phyloP scores from a whole-genome alignment of 768 basidiomycete species.

The Omphalotus guepiniiformis region DNA sequence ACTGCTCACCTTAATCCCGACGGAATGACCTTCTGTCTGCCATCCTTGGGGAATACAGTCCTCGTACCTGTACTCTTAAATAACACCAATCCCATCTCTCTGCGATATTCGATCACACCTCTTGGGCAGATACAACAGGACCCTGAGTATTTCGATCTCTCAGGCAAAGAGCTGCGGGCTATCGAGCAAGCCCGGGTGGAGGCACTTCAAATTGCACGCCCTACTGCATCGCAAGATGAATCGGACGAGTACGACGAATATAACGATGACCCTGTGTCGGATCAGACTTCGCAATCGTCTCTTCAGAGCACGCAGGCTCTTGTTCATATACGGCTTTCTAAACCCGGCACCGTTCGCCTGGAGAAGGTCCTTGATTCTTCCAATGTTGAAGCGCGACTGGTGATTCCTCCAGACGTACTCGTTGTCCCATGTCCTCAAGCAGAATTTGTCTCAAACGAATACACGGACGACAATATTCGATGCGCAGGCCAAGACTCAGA shows the following conservation, averaged over 20 bases:
- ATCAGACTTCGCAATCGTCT: conserved; percentile 29
- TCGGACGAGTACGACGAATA: conserved; percentile 62
- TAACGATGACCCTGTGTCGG: conserved; percentile 50
- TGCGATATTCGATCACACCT: conserved; percentile 72
- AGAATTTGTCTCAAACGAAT: conserved; percentile 50
- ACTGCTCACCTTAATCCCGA: conserved; percentile 88
- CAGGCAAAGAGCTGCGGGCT: conserved; percentile 58
- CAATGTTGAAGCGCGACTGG: conserved; percentile 70
- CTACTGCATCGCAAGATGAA: conserved; percentile 29
- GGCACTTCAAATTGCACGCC: conserved; percentile 40
- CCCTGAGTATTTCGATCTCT: conserved; percentile 52
- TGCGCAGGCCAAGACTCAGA: conserved; percentile 67
- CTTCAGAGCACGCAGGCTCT: conserved; percentile 76
- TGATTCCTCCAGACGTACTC: conserved; percentile 55
- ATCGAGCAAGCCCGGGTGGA: conserved; percentile 61
- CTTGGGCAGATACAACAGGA: conserved; percentile 44
- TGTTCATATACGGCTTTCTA: conserved; percentile 64
- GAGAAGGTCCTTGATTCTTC: conserved; percentile 70
- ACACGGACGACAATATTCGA: conserved; percentile 41
- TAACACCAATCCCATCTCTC: conserved; percentile 71
- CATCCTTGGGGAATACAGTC: conserved; percentile 45
- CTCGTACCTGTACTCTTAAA: conserved; percentile 86
- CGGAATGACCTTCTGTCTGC: conserved; percentile 68
- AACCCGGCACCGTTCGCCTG: conserved; percentile 72
- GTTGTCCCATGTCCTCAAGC: conserved; percentile 83